phyloP scores from a whole-genome alignment of 2,329 filamentous ascomycete species.

The Aureobasidium musti region DNA sequence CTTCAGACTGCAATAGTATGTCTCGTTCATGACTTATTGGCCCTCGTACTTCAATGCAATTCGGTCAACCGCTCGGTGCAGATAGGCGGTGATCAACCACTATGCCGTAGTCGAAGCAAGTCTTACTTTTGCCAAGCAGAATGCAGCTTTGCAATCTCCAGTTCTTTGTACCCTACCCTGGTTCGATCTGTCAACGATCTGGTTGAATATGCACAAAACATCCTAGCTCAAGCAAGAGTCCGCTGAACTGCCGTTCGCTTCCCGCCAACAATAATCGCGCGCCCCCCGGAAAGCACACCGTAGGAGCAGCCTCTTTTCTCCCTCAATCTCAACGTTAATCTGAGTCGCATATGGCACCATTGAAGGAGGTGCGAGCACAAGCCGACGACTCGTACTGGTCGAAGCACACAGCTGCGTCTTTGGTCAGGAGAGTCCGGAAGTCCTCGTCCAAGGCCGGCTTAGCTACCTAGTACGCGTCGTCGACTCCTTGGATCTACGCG shows the following conservation, averaged over 20 bases:
- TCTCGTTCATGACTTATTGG: conserved; percentile 18
- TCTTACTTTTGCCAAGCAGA: conserved; percentile 11
- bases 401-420: neutral
- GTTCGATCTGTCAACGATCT: conserved; percentile 12
- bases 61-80: neutral
- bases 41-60: neutral
- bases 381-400: conserved; percentile 18
- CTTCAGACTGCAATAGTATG: conserved; percentile 10
- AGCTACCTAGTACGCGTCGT: conserved; percentile 19
- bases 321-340: conserved; percentile 19
- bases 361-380: neutral
- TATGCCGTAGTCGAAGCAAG: conserved; percentile 5
- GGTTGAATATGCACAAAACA: conserved; percentile 21
- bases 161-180: neutral
- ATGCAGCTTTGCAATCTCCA: conserved; percentile 4
- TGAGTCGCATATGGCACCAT: conserved; percentile 5
- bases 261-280: conserved; percentile 23
- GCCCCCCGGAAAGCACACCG: neutral
- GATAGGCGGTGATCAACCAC: conserved; percentile 3
- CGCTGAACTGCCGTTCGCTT: conserved; percentile 24
- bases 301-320: neutral
- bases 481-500: conserved; percentile 11
- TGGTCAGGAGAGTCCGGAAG: conserved; percentile 8
- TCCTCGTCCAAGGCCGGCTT: neutral
- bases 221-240: conserved; percentile 18